Evolutionary conservation across 768 basidiomycete species (phyloP), one percentile per base, ranked within the genome.

Genomic region (Gelatoporia subvermispora): DNA sequence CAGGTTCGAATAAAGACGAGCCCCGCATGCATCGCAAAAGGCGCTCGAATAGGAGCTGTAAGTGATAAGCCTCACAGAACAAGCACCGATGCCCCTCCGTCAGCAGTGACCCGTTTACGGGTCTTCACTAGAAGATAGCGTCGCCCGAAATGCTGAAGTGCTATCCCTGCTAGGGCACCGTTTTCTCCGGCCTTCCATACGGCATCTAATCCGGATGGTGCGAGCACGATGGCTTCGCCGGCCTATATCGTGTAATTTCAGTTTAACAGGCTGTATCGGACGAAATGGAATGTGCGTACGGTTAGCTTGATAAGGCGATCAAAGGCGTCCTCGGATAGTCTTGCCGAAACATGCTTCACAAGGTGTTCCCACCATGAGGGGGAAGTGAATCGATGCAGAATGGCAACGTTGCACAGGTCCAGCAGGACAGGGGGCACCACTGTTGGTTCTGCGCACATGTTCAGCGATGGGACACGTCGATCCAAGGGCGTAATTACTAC

Each of bases 301-400:
- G 83, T 72, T 2, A 88, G 68, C 47, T 60, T 77, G 16, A 85
- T 84, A 11, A 88, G 76, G 41, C 76, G 71, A 49, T 85, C 79
- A 48, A 88, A 86, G 0, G 77, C 81, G 1, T 69, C 74, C 3
- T 68, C 65, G 0, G 76, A 75, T 45, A 85, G 73, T 50, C 84
- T 76, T 0, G 82, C 80, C 0, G 82, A 79, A 3, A 88, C 82
- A 55, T 87, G 85, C n/a, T 80, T 76, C 1, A 74, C 69, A 0
- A 88, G 60, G 53, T 88, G 84, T 0, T 80, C 72, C 79, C 83
- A 84, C 86, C 86, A 88, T 2, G 81, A 72, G 0, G 82, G 82
- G 0, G 86, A 87, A 0, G 84, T 84, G 60, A 88, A 88, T 1
- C 86, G 71, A 52, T 88, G 85, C 2, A 86, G 54, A 20, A 88